A percentile compares a stretch with the other conserved stretches of the same genome.
These are phyloP conservation scores for Hypoxylon sp. DNA, from an alignment of 2,329 filamentous ascomycete genomes.

Conservation along the genomic window DNA sequence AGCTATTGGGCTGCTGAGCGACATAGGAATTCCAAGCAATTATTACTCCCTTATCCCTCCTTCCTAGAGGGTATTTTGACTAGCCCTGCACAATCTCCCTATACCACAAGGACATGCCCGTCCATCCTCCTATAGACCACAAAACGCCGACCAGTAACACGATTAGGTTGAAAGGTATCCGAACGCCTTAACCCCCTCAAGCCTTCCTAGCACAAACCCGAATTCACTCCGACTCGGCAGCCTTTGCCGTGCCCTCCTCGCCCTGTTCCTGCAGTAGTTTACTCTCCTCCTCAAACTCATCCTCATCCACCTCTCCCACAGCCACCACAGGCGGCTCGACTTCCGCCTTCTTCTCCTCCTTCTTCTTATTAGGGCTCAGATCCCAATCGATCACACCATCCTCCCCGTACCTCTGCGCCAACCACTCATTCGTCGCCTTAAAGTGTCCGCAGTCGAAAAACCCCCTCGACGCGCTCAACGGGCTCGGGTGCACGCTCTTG, in stretches of 20 bases:
- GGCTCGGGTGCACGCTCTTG: constrained; percentile 90
- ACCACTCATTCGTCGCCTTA: constrained; percentile 85
- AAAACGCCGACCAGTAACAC: constrained; percentile 33
- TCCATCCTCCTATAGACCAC: constrained; percentile 20
- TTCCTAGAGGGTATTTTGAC: constrained; percentile 11
- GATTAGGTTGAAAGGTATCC: constrained; percentile 12
- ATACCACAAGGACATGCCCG: constrained; percentile 15
- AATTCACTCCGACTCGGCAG: constrained; percentile 17
- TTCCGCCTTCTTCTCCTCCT: constrained; percentile 26
- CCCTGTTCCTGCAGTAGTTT: constrained; percentile 49
- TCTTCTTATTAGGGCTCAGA: constrained; percentile 55
- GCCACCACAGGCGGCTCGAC: constrained; percentile 44
- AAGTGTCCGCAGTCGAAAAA: constrained; percentile 90
- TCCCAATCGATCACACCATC: constrained; percentile 90
- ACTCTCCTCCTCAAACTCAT: constrained; percentile 48
- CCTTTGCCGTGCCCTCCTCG: constrained; percentile 43
- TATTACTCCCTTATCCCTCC: constrained; percentile 23
- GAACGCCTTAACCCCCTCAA: constrained; percentile 19
- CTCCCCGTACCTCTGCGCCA: constrained; percentile 81
- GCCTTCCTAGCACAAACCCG: background rate
- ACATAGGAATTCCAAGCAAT: constrained; percentile 1
- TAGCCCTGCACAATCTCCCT: constrained; percentile 31
- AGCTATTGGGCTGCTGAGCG: background rate
- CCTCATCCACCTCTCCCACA: constrained; percentile 45
- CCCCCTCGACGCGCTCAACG: constrained; percentile 84